Evolutionary conservation across 108 stramenopile species (phyloP).

Genomic region (Seminavis robusta): DNA sequence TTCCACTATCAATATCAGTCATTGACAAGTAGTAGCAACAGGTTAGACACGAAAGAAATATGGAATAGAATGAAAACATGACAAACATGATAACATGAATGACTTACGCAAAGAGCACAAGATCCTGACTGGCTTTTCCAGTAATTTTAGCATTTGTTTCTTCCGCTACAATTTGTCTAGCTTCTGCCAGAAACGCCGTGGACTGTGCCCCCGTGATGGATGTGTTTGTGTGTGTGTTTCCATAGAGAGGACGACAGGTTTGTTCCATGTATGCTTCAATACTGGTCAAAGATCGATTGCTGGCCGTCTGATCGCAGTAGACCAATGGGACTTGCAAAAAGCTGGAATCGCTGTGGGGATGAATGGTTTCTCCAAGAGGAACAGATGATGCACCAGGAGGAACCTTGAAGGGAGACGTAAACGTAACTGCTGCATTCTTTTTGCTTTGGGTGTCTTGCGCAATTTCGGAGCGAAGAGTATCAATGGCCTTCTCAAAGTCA

Average conservation of each 20-base stretch:
- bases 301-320: conserved; percentile 87
- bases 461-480: too few species aligned
- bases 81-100: not conserved
- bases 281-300: conserved; percentile 62
- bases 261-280: conserved; percentile 65
- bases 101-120: conserved; percentile 86
- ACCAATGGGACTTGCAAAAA: conserved; percentile 59
- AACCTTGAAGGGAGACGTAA: conserved; percentile 29
- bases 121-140: conserved; percentile 84
- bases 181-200: conserved; percentile 89
- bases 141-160: conserved; percentile 80
- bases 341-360: not conserved
- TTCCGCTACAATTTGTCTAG: conserved; percentile 88
- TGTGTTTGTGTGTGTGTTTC: conserved; percentile 93
- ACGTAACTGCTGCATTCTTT: too few species aligned
- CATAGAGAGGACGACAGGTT: conserved; percentile 81
- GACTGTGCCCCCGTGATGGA: conserved; percentile 84
- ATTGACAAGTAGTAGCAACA: not conserved
- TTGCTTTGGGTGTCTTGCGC: not conserved
- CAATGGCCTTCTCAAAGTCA: too few species aligned
- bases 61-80: not conserved
- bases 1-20: conserved; percentile 42
- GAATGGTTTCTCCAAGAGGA: not conserved
- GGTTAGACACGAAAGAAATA: not conserved
- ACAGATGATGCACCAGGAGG: not conserved